These are phyloP conservation scores for Botrytis paeoniae DNA, from an alignment of 2,329 filamentous ascomycete genomes.

Conservation along the genomic window DNA sequence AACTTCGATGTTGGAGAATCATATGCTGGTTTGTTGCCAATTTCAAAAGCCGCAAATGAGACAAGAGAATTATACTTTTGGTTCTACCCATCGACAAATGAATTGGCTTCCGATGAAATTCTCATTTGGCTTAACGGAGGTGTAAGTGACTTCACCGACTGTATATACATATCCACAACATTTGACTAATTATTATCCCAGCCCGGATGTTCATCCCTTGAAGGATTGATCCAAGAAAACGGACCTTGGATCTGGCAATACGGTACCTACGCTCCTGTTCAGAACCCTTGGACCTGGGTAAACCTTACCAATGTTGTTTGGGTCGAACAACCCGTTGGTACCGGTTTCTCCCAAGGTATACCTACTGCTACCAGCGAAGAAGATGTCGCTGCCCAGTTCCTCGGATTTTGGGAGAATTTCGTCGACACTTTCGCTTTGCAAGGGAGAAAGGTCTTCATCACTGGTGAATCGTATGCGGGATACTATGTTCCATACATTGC, in stretches of 20 bases:
- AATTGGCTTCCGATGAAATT: constrained; percentile 53
- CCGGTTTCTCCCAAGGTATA: constrained; percentile 38
- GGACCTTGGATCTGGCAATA: constrained; percentile 70
- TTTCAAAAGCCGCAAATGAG: constrained; percentile 49
- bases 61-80: constrained; percentile 59
- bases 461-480: constrained; percentile 71
- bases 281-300: constrained; percentile 35
- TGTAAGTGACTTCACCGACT: constrained; percentile 35
- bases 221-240: constrained; percentile 73
- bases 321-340: constrained; percentile 37
- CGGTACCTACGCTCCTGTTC: constrained; percentile 55
- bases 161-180: background rate
- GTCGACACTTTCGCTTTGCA: constrained; percentile 67
- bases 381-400: constrained; percentile 68
- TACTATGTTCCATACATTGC: constrained; percentile 69
- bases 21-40: constrained; percentile 61
- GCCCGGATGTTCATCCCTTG: constrained; percentile 55
- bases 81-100: constrained; percentile 60
- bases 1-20: constrained; percentile 66
- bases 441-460: constrained; percentile 67
- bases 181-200: background rate
- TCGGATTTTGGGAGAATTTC: constrained; percentile 78
- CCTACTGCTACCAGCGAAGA: constrained; percentile 63
- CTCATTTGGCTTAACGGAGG: constrained; percentile 53
- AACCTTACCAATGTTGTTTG: constrained; percentile 37